These are phyloP conservation scores for Urochloa ruziziensis DNA, from an alignment of 176 grass and related monocot genomes.

Conservation along the genomic window DNA sequence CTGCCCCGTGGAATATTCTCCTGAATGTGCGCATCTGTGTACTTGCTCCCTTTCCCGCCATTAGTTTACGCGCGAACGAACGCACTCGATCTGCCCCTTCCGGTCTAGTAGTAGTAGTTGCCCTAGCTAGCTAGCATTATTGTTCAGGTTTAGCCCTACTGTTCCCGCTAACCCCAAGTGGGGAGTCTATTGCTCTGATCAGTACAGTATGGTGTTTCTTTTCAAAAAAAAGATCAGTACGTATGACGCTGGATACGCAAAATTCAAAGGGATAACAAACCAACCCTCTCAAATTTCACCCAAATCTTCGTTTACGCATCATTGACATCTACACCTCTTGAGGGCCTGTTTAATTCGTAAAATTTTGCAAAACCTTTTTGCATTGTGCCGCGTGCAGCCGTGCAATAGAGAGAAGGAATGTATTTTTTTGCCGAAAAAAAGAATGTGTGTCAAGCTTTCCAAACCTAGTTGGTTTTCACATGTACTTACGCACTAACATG, in stretches of 20 bases:
- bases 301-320: not conserved
- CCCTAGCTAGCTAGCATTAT: not conserved
- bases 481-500: not conserved
- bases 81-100: conserved; percentile 48
- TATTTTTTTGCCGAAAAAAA: no score
- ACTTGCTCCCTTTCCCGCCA: conserved; percentile 25
- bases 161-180: not conserved
- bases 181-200: not conserved
- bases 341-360: no score
- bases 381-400: no score
- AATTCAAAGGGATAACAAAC: not conserved
- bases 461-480: not conserved
- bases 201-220: no score
- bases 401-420: no score
- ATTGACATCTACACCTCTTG: not conserved
- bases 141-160: not conserved
- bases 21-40: conserved; percentile 39
- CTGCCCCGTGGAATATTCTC: conserved; percentile 28
- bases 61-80: not conserved
- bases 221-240: no score
- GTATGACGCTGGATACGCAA: not conserved
- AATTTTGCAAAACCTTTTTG: no score
- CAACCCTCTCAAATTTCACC: not conserved
- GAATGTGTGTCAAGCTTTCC: no score
- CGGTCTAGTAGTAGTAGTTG: not conserved